These are phyloP conservation scores for Sphagnum contortum DNA, from an alignment of 225 moss, liverwort and hornwort genomes.

Conservation along the genomic window DNA sequence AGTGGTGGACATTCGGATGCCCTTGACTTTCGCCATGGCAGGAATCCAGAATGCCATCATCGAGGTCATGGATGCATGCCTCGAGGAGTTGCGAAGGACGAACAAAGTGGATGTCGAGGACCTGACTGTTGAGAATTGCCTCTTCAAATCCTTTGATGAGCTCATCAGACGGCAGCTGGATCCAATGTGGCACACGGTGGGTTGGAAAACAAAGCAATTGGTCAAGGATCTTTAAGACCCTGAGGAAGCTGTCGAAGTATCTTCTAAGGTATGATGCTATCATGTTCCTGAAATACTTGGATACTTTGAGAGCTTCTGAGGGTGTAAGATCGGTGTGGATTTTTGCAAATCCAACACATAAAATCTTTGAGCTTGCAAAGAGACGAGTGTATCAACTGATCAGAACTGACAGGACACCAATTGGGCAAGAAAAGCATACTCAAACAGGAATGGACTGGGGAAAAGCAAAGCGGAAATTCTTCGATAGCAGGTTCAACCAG, in stretches of 20 bases:
- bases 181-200: slow-evolving; percentile 97
- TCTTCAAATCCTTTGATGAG: slow-evolving; percentile 95
- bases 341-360: slow-evolving; percentile 74
- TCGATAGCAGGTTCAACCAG: slow-evolving; percentile 7
- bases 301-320: slow-evolving; percentile 82
- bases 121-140: slow-evolving; percentile 88
- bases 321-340: slow-evolving; percentile 88
- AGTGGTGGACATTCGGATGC: slow-evolving; percentile 93
- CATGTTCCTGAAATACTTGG: slow-evolving; percentile 90
- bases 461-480: slow-evolving; percentile 26
- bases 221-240: slow-evolving; percentile 79
- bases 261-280: slow-evolving; percentile 87
- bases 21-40: slow-evolving; percentile 75
- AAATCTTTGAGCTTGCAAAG: slow-evolving; percentile 93
- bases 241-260: slow-evolving; percentile 89
- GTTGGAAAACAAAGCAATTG: slow-evolving; percentile 94
- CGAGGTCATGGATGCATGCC: slow-evolving; percentile 98
- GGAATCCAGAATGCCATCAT: slow-evolving; percentile 90
- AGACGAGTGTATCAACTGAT: slow-evolving; percentile 78
- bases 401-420: slow-evolving; percentile 58
- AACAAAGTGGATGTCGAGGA: slow-evolving; percentile 97
- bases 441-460: slow-evolving; percentile 17
- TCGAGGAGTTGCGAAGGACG: slow-evolving; percentile 90
- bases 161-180: slow-evolving; percentile 82
- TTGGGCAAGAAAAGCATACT: slow-evolving; percentile 21